Conservation (phyloP, 2,329 filamentous ascomycete genomes). For the Sclerotinia minor region DNA sequence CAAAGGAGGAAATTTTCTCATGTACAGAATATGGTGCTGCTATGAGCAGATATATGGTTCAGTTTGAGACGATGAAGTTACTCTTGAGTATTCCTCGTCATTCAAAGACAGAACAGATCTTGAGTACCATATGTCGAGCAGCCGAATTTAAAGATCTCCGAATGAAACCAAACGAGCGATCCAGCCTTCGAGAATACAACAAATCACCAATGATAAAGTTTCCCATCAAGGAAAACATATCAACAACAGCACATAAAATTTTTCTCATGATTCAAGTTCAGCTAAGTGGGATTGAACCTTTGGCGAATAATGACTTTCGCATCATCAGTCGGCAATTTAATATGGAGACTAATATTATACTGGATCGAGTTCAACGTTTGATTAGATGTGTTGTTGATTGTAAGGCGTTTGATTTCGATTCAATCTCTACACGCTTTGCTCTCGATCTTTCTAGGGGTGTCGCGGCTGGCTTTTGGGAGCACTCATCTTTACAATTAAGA, state of each 20-base stretch:
- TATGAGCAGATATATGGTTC: slow-evolving; percentile 82
- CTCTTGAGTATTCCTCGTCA: slow-evolving; percentile 63
- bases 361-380: slow-evolving; percentile 68
- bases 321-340: slow-evolving; percentile 57
- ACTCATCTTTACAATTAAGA: slow-evolving; percentile 74
- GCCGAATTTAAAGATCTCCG: slow-evolving; percentile 72
- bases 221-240: slow-evolving; percentile 67
- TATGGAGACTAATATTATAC: slow-evolving; percentile 62
- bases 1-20: slow-evolving; percentile 48
- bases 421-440: slow-evolving; percentile 64
- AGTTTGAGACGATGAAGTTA: slow-evolving; percentile 75
- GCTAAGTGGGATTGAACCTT: slow-evolving; percentile 65
- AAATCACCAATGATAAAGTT: slow-evolving; percentile 67
- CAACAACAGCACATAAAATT: slow-evolving; percentile 69
- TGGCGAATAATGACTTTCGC: slow-evolving; percentile 56
- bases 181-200: slow-evolving; percentile 71
- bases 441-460: slow-evolving; percentile 79
- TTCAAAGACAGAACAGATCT: slow-evolving; percentile 66
- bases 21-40: slow-evolving; percentile 73
- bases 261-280: slow-evolving; percentile 76
- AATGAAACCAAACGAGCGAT: slow-evolving; percentile 68
- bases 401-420: slow-evolving; percentile 60
- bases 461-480: slow-evolving; percentile 73
- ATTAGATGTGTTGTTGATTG: slow-evolving; percentile 77
- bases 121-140: slow-evolving; percentile 65